Conservation (phyloP, 2,329 filamentous ascomycete species). For the Apiospora kogelbergensis region DNA sequence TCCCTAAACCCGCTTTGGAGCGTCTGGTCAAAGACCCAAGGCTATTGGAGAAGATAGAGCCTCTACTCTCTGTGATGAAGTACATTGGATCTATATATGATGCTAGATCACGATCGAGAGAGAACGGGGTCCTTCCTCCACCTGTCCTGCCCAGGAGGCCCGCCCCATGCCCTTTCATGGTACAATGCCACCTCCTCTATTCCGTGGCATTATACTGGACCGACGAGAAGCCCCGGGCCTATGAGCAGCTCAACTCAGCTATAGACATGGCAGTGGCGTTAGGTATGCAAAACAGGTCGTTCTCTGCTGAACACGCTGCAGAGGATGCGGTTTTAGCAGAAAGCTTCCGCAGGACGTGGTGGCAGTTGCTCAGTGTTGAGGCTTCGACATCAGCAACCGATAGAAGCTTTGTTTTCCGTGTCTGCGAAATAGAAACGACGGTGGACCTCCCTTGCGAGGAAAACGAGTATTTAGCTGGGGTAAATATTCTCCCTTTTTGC, state of each 20-base stretch:
- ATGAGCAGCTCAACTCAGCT: conserved; percentile 43
- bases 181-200: conserved; percentile 37
- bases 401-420: conserved; percentile 26
- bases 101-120: conserved; percentile 11
- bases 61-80: conserved; percentile 29
- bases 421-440: conserved; percentile 45
- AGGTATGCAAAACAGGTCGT: conserved; percentile 57
- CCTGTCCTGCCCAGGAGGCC: conserved; percentile 8
- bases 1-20: conserved; percentile 19
- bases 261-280: conserved; percentile 59
- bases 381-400: conserved; percentile 39
- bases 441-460: conserved; percentile 67
- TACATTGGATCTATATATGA: conserved; percentile 36
- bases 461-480: conserved; percentile 46
- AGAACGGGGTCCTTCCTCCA: conserved; percentile 12
- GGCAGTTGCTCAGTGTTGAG: conserved; percentile 66
- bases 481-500: conserved; percentile 21
- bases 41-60: conserved; percentile 14
- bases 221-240: conserved; percentile 24
- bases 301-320: conserved; percentile 46
- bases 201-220: conserved; percentile 37
- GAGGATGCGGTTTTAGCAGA: conserved; percentile 53
- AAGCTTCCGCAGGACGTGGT: conserved; percentile 69
- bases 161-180: conserved; percentile 27
- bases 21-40: conserved; percentile 12